Conservation (phyloP, 2,329 filamentous ascomycete species). For the Neurospora sp. region DNA sequence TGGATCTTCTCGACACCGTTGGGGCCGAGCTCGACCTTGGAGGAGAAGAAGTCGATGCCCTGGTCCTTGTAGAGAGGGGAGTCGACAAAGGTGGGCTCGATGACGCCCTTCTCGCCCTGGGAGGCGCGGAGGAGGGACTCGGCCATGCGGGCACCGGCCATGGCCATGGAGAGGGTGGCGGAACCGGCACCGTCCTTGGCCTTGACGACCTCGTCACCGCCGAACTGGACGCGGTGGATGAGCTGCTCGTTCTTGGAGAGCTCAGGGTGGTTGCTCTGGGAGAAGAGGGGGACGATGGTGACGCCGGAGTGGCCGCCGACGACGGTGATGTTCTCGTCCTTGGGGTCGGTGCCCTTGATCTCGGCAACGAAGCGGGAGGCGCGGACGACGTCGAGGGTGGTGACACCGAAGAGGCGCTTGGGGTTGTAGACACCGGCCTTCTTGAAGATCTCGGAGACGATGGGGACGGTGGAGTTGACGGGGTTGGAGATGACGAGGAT, state of each 20-base stretch:
- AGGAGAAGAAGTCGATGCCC: constrained; percentile 94
- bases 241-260: constrained; percentile 72
- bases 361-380: constrained; percentile 96
- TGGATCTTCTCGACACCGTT: constrained; percentile 92
- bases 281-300: constrained; percentile 97
- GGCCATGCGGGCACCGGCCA: constrained; percentile 77
- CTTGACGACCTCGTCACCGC: constrained; percentile 97
- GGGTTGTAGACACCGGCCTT: constrained; percentile 92
- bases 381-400: constrained; percentile 96
- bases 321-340: constrained; percentile 89
- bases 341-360: constrained; percentile 83
- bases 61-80: constrained; percentile 97
- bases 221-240: constrained; percentile 93
- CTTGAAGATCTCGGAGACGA: constrained; percentile 97
- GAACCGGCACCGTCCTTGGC: constrained; percentile 97
- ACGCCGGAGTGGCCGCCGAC: constrained; percentile 95
- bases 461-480: constrained; percentile 99
- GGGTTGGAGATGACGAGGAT: constrained; percentile 98
- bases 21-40: constrained; percentile 89
- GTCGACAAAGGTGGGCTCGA: constrained; percentile 96
- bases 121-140: constrained; percentile 89
- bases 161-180: constrained; percentile 97
- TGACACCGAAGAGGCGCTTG: constrained; percentile 98
- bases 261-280: constrained; percentile 79
- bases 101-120: constrained; percentile 86